Conservation (phyloP, 768 basidiomycete species). For the Lactarius hatsudake region DNA sequence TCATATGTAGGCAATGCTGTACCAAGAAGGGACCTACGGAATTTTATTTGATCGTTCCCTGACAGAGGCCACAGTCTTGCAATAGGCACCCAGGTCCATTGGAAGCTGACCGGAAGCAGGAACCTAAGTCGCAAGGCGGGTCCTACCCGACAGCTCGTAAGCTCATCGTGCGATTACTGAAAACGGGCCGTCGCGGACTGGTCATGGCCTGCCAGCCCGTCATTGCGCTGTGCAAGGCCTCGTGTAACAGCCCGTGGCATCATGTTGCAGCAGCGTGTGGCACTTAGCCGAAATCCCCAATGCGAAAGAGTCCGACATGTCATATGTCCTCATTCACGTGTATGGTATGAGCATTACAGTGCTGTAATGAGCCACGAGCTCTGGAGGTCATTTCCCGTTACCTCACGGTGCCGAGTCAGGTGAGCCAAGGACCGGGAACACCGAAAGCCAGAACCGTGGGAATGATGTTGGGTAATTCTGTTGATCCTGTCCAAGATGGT, state of each 20-base stretch:
- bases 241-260: not conserved
- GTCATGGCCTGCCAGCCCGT: not conserved
- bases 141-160: not conserved
- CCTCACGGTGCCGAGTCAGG: not conserved
- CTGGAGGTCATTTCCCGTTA: not conserved
- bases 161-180: not conserved
- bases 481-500: not conserved
- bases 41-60: not conserved
- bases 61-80: not conserved
- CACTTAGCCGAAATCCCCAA: not conserved
- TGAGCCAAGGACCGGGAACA: constrained; percentile 13
- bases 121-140: not conserved
- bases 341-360: too few relatives aligned
- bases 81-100: not conserved
- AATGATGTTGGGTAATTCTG: not conserved
- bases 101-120: not conserved
- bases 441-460: not conserved
- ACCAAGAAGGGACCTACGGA: not conserved
- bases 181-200: not conserved
- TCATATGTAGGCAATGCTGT: not conserved
- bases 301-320: not conserved
- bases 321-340: not conserved
- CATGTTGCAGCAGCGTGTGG: not conserved
- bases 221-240: not conserved
- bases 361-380: not conserved